Conservation (phyloP, 495 filamentous ascomycete genomes). For the Bacidia rubella region DNA sequence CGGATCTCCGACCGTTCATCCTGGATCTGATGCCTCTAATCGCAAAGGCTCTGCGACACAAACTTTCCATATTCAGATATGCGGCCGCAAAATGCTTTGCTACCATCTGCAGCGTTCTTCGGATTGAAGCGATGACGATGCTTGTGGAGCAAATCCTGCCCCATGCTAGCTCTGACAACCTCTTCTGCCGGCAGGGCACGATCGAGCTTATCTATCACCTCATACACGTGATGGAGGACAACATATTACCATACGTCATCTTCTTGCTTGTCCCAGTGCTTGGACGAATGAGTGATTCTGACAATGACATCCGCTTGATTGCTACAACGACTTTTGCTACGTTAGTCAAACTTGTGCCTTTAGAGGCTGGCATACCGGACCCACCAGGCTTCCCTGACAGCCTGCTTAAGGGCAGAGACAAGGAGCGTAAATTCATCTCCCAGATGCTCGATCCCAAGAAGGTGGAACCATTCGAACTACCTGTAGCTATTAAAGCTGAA, state of each 20-base stretch:
- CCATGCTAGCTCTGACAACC: slow-evolving; percentile 75
- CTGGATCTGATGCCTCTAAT: slow-evolving; percentile 73
- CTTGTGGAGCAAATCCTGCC: slow-evolving; percentile 87
- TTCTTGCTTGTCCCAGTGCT: slow-evolving; percentile 98
- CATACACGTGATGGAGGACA: slow-evolving; percentile 95
- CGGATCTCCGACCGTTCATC: slow-evolving; percentile 61
- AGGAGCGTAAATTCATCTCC: slow-evolving; percentile 88
- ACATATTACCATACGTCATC: slow-evolving; percentile 92
- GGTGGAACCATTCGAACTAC: slow-evolving; percentile 84
- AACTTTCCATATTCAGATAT: slow-evolving; percentile 83
- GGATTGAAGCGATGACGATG: slow-evolving; percentile 87
- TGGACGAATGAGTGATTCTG: slow-evolving; percentile 97
- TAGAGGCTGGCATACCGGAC: slow-evolving; percentile 95
- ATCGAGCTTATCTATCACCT: slow-evolving; percentile 91
- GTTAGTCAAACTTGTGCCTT: slow-evolving; percentile 93
- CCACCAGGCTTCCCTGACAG: slow-evolving; percentile 83
- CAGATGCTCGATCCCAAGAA: slow-evolving; percentile 94
- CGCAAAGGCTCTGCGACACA: slow-evolving; percentile 70
- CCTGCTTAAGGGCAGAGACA: slow-evolving; percentile 75
- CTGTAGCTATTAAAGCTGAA: slow-evolving; percentile 91
- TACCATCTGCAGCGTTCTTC: slow-evolving; percentile 91
- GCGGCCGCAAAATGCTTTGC: slow-evolving; percentile 96
- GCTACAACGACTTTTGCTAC: slow-evolving; percentile 96
- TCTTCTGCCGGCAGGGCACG: slow-evolving; percentile 78
- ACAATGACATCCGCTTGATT: slow-evolving; percentile 85